Percentiles rank a stretch among this genome's conserved stretches.
These are phyloP conservation scores for Penicillium sp. DNA, from an alignment of 2,329 filamentous ascomycete genomes.

Conservation along the genomic window DNA sequence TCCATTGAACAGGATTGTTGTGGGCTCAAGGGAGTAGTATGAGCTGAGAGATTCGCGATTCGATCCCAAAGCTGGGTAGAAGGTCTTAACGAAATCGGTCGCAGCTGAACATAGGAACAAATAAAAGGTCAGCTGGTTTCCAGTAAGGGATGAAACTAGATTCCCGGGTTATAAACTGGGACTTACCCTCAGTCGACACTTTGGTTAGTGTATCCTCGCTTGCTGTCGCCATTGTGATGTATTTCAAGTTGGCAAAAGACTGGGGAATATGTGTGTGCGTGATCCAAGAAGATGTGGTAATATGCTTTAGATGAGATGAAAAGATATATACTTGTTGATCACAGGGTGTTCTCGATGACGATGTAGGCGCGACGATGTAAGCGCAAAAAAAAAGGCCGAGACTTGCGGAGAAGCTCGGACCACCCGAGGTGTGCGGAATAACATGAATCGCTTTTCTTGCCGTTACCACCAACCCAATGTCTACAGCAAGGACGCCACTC, in stretches of 20 bases:
- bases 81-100: conserved; percentile 67
- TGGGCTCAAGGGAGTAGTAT: conserved; percentile 64
- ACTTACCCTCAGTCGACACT: conserved; percentile 42
- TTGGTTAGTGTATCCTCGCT: conserved; percentile 38
- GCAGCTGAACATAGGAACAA: conserved; percentile 53
- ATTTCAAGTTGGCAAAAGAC: background rate
- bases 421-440: conserved; percentile 31
- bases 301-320: background rate
- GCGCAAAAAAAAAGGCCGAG: conserved; percentile 21
- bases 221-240: conserved; percentile 28
- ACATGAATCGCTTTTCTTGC: conserved; percentile 18
- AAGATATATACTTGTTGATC: background rate
- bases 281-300: background rate
- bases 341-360: background rate
- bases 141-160: background rate
- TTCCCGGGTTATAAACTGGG: background rate
- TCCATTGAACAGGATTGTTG: conserved; percentile 79
- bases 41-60: conserved; percentile 54
- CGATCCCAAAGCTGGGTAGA: conserved; percentile 70
- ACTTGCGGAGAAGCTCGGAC: conserved; percentile 34
- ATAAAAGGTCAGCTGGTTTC: background rate
- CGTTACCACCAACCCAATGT: conserved; percentile 21
- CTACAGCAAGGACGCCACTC: conserved; percentile 25
- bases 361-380: conserved; percentile 4
- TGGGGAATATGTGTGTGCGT: background rate